A percentile compares a stretch with the other conserved stretches of the same genome.
Conservation (phyloP, 2,329 filamentous ascomycete species). For the Colletotrichum godetiae region DNA sequence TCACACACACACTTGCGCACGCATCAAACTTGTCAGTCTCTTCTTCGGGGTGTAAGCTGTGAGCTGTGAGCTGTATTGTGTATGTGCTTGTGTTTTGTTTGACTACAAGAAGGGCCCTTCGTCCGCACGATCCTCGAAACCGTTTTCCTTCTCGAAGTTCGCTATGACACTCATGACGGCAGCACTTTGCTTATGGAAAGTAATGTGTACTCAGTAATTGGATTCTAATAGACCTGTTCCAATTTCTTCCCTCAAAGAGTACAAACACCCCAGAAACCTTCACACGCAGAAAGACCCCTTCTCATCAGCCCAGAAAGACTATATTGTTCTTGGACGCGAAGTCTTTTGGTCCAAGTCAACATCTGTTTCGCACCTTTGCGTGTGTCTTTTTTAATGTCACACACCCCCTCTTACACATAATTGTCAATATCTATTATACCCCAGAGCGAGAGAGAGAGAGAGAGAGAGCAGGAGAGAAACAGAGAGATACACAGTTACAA, state of each 20-base stretch:
- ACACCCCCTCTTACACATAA: background rate
- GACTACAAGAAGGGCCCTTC: conserved; percentile 27
- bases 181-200: conserved; percentile 19
- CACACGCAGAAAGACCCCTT: background rate
- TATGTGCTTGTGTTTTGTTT: no score
- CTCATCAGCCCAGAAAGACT: background rate
- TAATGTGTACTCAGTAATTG: conserved; percentile 29
- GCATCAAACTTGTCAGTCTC: background rate
- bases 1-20: background rate
- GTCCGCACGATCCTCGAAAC: conserved; percentile 23
- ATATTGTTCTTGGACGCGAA: background rate
- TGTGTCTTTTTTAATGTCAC: background rate
- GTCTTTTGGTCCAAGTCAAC: background rate
- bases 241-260: conserved; percentile 8
- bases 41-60: background rate
- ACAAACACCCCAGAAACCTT: background rate
- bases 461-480: background rate
- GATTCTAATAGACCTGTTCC: conserved; percentile 18
- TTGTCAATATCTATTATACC: conserved; percentile 20
- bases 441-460: background rate
- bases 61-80: background rate
- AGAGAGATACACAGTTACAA: background rate
- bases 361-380: background rate
- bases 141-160: conserved; percentile 22
- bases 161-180: conserved; percentile 26